Evolutionary conservation across 768 basidiomycete species (phyloP).

Genomic region (Pisolithus albus): DNA sequence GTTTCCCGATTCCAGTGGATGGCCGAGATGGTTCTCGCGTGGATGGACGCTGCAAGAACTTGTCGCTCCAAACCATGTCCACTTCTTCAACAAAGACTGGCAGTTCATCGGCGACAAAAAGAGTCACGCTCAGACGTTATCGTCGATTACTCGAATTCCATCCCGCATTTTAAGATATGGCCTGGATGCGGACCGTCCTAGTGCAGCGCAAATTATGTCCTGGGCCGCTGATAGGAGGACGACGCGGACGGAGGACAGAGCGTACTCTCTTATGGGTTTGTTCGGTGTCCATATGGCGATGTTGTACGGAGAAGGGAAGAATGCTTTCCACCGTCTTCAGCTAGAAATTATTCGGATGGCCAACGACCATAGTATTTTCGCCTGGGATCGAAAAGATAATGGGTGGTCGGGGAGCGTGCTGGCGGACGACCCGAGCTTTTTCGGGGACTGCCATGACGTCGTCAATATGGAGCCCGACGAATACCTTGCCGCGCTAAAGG

Average conservation of each 20-base stretch:
- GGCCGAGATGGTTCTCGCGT: constrained; percentile 1
- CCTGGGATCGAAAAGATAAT: neutral
- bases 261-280: constrained; percentile 13
- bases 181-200: neutral
- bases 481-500: neutral
- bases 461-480: neutral
- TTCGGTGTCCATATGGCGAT: constrained; percentile 10
- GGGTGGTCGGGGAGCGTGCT: neutral
- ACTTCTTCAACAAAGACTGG: neutral
- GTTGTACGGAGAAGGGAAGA: constrained; percentile 12
- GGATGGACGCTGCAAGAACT: constrained; percentile 1
- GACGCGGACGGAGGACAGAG: constrained; percentile 10
- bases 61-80: neutral
- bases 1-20: neutral
- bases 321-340: constrained; percentile 6
- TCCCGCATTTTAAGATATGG: neutral
- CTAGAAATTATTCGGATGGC: constrained; percentile 4
- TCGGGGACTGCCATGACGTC: neutral
- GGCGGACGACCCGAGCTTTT: neutral
- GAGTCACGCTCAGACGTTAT: neutral
- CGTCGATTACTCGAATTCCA: neutral
- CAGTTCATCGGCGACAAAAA: neutral
- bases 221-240: constrained; percentile 14
- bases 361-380: constrained; percentile 1
- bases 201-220: constrained; percentile 1